phyloP scores from a whole-genome alignment of 352 stramenopile species.

The Phytophthora vignae region DNA sequence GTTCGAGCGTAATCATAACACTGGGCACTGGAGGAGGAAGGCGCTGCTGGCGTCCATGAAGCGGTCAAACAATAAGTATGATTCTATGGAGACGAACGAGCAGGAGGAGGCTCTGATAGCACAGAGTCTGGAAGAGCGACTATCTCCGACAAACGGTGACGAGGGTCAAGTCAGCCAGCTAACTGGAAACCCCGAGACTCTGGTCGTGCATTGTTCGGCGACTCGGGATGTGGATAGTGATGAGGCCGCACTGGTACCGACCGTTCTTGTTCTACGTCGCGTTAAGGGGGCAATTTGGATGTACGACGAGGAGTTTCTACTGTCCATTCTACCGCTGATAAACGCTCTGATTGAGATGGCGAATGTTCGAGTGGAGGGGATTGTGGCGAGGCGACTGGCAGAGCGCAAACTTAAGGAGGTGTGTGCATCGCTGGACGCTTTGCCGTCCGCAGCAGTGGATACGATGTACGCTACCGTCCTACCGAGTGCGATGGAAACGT shows the following conservation, averaged over 20 bases:
- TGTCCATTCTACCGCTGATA: constrained; percentile 46
- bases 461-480: constrained; percentile 35
- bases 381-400: constrained; percentile 46
- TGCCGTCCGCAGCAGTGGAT: constrained; percentile 26
- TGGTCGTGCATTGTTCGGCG: constrained; percentile 30
- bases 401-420: constrained; percentile 34
- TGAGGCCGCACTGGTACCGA: constrained; percentile 21
- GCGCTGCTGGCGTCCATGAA: constrained; percentile 9
- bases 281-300: constrained; percentile 56
- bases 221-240: constrained; percentile 48
- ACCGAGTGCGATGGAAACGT: constrained; percentile 34
- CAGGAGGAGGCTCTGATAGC: neutral
- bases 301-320: constrained; percentile 70
- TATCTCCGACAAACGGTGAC: neutral
- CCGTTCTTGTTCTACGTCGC: constrained; percentile 56
- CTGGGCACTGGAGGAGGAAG: constrained; percentile 16
- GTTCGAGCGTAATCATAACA: constrained; percentile 19
- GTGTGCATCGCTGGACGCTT: constrained; percentile 17
- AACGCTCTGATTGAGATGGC: constrained; percentile 54
- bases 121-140: neutral
- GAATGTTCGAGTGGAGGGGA: constrained; percentile 58
- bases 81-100: neutral
- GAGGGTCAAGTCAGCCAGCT: constrained; percentile 15
- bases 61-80: neutral
- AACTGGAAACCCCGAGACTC: constrained; percentile 18